These are phyloP conservation scores for Mrakia gelida DNA, from an alignment of 768 basidiomycete species.

Conservation along the genomic window DNA sequence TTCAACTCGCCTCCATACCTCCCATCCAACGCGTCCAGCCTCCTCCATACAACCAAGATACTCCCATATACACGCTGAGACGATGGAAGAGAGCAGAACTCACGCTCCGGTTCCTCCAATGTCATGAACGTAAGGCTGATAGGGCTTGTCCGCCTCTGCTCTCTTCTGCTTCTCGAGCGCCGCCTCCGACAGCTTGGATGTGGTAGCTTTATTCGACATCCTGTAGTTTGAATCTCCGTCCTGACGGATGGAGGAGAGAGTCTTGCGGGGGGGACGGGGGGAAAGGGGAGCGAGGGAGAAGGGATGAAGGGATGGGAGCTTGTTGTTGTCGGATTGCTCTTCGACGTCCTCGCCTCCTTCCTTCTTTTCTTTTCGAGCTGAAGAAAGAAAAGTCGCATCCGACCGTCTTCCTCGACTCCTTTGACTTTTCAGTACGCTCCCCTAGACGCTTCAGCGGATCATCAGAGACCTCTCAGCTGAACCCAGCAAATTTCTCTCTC, in stretches of 20 bases:
- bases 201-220: neutral
- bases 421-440: neutral
- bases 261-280: neutral
- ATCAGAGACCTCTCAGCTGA: neutral
- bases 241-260: neutral
- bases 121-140: conserved; percentile 21
- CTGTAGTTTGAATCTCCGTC: neutral
- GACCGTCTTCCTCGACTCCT: neutral
- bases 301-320: neutral
- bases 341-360: neutral
- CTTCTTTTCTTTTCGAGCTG: conserved; percentile 1
- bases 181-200: neutral
- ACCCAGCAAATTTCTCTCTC: too few species aligned
- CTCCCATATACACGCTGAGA: neutral
- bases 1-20: neutral
- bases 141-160: conserved; percentile 9
- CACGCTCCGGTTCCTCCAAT: conserved; percentile 9
- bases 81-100: neutral
- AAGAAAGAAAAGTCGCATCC: neutral
- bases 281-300: neutral
- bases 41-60: neutral
- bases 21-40: neutral
- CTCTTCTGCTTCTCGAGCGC: conserved; percentile 8
- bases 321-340: neutral
- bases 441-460: neutral